Evolutionary conservation across 2,329 filamentous ascomycete genomes (phyloP), one percentile per base, ranked within the genome.

Genomic region (Colletotrichum cuscutae): DNA sequence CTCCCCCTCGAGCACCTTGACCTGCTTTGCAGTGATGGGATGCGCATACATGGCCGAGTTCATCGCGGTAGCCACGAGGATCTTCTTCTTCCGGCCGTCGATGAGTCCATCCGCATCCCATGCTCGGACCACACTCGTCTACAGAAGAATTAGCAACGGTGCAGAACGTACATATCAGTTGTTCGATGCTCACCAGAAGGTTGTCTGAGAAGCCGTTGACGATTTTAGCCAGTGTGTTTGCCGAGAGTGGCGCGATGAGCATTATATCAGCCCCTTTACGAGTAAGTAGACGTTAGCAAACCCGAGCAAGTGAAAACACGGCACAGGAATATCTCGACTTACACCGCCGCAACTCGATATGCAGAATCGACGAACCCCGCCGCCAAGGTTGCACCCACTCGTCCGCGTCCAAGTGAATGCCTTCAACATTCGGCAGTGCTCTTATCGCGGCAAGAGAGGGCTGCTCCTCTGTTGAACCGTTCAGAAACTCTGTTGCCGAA

Each of bases 11-110:
- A 98, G 84, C 0, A 93, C 85, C 53, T 84, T 84, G 49, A 98
- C 82, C 75, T 98, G 94, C 75, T 89, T 90, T 62, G 83, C 87
- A 1, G 95, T 98, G 58, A 97, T 85, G 2, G 95, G 95, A 80
- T 98, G 95, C 68, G 87, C 86, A 93, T 94, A 97, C 95, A 98
- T 98, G 4, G 92, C 91, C 28, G 91, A 95, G 81, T 98, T 98
- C 94, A 98, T 97, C 35, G 93, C 91, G 1, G 92, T 92, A 2
- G 93, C 93, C 0, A 96, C 93, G 1, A 97, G 78, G 46, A 97
- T 94, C 75, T 86, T 89, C 81, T 92, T 92, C 80, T 87, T 90
- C 65, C 79, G 81, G 6, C 79, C 82, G 73, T 93, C 91, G 7
- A 92, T 83, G 19, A 86, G 79, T 0, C 91, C 90, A n/a, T 87